Evolutionary conservation across 768 basidiomycete genomes (phyloP), one percentile per base, ranked within the genome.

Genomic region (Auriscalpium microsporum): DNA sequence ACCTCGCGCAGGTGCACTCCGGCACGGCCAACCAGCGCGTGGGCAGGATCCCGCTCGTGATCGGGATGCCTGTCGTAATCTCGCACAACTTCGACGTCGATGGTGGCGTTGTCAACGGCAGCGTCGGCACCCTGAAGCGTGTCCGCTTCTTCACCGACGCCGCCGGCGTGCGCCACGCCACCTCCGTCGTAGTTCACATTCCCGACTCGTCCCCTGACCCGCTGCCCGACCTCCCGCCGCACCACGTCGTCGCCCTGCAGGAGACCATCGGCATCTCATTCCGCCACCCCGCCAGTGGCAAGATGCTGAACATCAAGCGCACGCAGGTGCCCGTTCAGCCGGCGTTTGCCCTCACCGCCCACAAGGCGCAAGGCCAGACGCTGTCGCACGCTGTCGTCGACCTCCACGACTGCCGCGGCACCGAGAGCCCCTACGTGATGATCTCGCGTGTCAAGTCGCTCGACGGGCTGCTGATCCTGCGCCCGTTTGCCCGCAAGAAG

Each of bases 351-450:
- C 68, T 74, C 55, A 76, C 74, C 1, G 69, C 69, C 0, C 70
- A 76, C 49, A 71, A 72, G 56, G 61, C 72, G 0, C 73, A 77
- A 63, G 74, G 75, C 0, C 67, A 71, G 50, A 71, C 73, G 0
- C 35, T 74, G 35, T 8, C 49, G 0, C 57, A 57, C 7, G 69
- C 62, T 0, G 64, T 73, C 16, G 56, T 75, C 4, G 72, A 76
- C 54, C 19, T 75, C 0, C 34, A 64, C 19, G 53, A 52, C 13
- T 72, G 68, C 35, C 40, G 49, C 9, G 70, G 71, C 0, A 66
- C 65, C 0, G 70, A 75, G 58, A 49, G 68, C 0, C 69, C 73
- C 0, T 77, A 77, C 57, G 73, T 76, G 1, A 76, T 76, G 73
- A 7, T 47, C 4, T 47, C 46, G 8, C 56, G 67, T 0, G 69